These are phyloP conservation scores for Azolla pinnata DNA, from an alignment of 75 land plant species.

Conservation along the genomic window DNA sequence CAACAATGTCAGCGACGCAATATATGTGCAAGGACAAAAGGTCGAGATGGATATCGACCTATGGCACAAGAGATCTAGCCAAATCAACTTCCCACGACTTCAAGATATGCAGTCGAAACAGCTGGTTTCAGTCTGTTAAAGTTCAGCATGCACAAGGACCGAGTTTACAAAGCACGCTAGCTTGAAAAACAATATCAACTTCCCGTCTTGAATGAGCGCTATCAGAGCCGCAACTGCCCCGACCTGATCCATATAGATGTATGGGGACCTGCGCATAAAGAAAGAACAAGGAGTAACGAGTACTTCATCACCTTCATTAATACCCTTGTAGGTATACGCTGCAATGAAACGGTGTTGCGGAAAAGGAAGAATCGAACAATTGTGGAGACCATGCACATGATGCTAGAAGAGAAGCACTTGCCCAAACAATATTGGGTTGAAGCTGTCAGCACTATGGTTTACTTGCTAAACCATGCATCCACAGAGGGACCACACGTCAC, in stretches of 20 bases:
- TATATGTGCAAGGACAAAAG: no score
- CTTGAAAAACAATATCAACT: no score
- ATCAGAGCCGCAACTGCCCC: no score
- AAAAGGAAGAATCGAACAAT: not conserved
- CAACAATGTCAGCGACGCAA: no score
- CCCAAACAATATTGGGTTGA: not conserved
- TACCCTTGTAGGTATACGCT: not conserved
- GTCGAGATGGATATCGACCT: no score
- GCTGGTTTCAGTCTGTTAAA: no score
- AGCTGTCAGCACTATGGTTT: not conserved
- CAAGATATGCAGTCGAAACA: no score
- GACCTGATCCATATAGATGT: constrained; percentile 2
- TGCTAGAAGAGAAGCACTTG: not conserved
- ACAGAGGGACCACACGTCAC: not conserved
- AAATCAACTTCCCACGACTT: no score
- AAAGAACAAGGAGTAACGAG: not conserved
- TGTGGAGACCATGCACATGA: not conserved
- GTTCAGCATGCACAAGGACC: no score
- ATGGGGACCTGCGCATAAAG: not conserved
- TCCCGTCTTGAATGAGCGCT: no score
- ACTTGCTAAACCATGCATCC: not conserved
- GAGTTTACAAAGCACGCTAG: no score
- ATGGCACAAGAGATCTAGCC: no score
- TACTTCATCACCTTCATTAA: not conserved
- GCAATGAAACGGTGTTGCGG: not conserved